Percentiles rank a stretch among this genome's conserved stretches.
These are phyloP conservation scores for Trichothecium sympodiale DNA, from an alignment of 2,329 filamentous ascomycete species.

Conservation along the genomic window DNA sequence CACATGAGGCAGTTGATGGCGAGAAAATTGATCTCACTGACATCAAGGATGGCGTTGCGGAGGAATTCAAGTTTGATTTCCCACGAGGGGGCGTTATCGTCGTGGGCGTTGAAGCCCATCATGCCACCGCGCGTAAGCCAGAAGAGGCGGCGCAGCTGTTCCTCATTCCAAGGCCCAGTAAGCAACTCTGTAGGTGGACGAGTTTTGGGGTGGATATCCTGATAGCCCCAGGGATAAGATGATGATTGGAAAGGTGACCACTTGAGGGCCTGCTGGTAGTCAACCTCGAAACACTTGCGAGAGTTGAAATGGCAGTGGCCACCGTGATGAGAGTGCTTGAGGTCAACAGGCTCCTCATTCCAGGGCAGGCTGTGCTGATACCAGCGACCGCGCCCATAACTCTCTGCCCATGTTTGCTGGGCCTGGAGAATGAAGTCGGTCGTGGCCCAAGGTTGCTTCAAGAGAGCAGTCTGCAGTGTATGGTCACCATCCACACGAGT, in stretches of 20 bases:
- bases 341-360: slow-evolving; percentile 5
- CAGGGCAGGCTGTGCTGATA: slow-evolving; percentile 20
- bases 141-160: slow-evolving; percentile 28
- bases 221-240: slow-evolving; percentile 11
- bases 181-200: slow-evolving; percentile 29
- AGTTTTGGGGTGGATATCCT: slow-evolving; percentile 26
- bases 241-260: slow-evolving; percentile 12
- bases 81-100: slow-evolving; percentile 22
- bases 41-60: slow-evolving; percentile 21
- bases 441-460: slow-evolving; percentile 32
- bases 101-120: slow-evolving; percentile 12
- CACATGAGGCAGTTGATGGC: slow-evolving; percentile 19
- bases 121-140: slow-evolving; percentile 32
- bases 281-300: slow-evolving; percentile 23
- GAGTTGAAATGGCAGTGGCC: slow-evolving; percentile 19
- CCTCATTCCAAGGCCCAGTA: slow-evolving; percentile 29
- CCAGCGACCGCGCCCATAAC: slow-evolving; percentile 19
- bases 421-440: slow-evolving; percentile 35
- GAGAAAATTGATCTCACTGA: slow-evolving; percentile 15
- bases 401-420: slow-evolving; percentile 34
- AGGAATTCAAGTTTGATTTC: slow-evolving; percentile 27
- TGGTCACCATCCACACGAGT: slow-evolving; percentile 22
- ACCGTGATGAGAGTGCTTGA: slow-evolving; percentile 11
- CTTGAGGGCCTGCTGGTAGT: slow-evolving; percentile 17
- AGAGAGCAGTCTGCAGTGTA: slow-evolving; percentile 26